These are phyloP conservation scores for Suillus americanus DNA, from an alignment of 768 basidiomycete genomes.

Conservation along the genomic window DNA sequence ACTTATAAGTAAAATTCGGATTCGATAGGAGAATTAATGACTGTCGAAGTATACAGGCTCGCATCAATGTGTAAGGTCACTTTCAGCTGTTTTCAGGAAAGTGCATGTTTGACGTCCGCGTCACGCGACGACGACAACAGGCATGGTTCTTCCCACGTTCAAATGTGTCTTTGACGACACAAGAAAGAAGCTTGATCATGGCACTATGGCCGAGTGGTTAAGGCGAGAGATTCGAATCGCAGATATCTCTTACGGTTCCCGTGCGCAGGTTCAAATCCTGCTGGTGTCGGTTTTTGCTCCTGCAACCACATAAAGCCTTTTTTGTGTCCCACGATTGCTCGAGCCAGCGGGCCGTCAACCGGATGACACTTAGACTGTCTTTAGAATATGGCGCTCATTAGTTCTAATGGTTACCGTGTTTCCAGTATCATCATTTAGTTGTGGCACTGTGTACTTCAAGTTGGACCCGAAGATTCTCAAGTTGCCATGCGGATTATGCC, in stretches of 20 bases:
- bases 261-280: slow-evolving; percentile 9
- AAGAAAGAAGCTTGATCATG: neutral
- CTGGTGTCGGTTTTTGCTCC: slow-evolving; percentile 1
- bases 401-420: neutral
- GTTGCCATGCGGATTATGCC: neutral
- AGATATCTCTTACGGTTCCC: slow-evolving; percentile 8
- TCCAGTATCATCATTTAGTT: neutral
- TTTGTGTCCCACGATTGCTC: no score
- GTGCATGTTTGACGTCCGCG: no score
- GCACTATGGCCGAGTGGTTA: slow-evolving; percentile 8
- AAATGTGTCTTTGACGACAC: neutral
- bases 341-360: no score
- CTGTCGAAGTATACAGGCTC: neutral
- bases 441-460: neutral
- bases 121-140: no score
- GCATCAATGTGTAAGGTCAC: neutral
- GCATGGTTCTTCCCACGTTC: neutral
- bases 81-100: no score
- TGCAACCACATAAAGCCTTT: neutral
- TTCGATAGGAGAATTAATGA: neutral
- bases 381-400: no score
- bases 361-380: no score
- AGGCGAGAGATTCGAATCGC: slow-evolving; percentile 3
- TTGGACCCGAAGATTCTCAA: neutral
- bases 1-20: neutral